Conservation (phyloP, 2,329 filamentous ascomycete species). For the Parafenestella ontariensis region DNA sequence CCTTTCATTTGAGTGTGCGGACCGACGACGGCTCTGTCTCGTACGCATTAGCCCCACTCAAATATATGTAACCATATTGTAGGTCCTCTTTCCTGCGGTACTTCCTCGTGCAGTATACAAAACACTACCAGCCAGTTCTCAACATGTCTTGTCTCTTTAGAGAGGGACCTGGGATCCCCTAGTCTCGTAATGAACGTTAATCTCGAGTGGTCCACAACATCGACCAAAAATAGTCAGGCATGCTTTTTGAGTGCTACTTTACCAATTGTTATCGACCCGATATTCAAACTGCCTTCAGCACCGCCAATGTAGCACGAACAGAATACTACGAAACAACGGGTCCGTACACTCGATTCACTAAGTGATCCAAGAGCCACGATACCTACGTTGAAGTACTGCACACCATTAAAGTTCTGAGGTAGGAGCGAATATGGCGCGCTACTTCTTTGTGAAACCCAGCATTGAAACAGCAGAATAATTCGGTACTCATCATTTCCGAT, state of each 20-base stretch:
- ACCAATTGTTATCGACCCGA: background rate
- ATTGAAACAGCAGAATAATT: background rate
- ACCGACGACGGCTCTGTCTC: conserved; percentile 8
- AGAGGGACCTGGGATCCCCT: background rate
- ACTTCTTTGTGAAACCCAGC: background rate
- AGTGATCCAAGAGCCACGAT: background rate
- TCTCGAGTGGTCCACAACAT: background rate
- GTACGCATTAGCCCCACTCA: conserved; percentile 13
- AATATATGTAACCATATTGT: conserved; percentile 8
- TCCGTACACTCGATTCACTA: background rate
- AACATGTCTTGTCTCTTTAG: background rate
- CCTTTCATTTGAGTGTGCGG: background rate
- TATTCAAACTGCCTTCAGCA: background rate
- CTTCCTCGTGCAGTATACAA: background rate
- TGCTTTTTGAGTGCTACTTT: background rate
- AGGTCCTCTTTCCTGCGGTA: background rate
- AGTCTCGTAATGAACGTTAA: background rate
- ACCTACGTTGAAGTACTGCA: background rate
- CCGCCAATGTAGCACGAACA: background rate
- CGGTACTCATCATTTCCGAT: background rate
- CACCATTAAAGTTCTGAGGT: background rate
- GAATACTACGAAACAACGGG: background rate
- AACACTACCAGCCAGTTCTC: background rate
- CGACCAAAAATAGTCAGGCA: background rate
- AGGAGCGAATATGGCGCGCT: background rate